These are phyloP conservation scores for Alectoria sarmentosa DNA, from an alignment of 495 filamentous ascomycete genomes.

Conservation along the genomic window DNA sequence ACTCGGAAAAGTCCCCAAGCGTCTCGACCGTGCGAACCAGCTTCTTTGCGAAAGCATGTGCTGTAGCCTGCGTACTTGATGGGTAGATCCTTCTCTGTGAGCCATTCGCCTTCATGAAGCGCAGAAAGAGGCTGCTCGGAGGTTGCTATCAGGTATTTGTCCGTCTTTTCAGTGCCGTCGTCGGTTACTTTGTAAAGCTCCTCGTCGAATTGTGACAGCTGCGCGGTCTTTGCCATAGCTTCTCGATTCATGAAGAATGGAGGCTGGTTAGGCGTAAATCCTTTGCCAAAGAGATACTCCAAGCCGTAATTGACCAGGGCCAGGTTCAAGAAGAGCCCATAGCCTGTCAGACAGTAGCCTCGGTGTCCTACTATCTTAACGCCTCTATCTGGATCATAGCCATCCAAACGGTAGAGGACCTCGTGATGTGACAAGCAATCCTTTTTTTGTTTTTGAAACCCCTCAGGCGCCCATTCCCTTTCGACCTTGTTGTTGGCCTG, in stretches of 20 bases:
- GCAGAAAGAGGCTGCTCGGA: slow-evolving; percentile 93
- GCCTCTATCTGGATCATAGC: slow-evolving; percentile 89
- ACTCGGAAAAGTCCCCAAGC: slow-evolving; percentile 98
- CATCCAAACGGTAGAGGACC: slow-evolving; percentile 77
- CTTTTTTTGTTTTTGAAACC: slow-evolving; percentile 59
- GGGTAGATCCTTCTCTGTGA: slow-evolving; percentile 75
- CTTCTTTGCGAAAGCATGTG: slow-evolving; percentile 93
- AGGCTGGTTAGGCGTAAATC: slow-evolving; percentile 84
- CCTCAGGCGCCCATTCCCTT: slow-evolving; percentile 72
- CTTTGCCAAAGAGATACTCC: slow-evolving; percentile 68
- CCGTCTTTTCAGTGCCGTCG: slow-evolving; percentile 67
- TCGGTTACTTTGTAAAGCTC: slow-evolving; percentile 95
- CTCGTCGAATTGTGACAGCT: slow-evolving; percentile 95
- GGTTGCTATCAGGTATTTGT: slow-evolving; percentile 97
- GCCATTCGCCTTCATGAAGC: slow-evolving; percentile 89
- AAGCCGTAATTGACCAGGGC: slow-evolving; percentile 91
- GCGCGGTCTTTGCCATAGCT: slow-evolving; percentile 98
- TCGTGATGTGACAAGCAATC: slow-evolving; percentile 87
- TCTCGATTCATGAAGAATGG: slow-evolving; percentile 95
- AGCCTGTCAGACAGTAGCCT: slow-evolving; percentile 84
- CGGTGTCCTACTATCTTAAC: slow-evolving; percentile 94
- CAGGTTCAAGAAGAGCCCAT: slow-evolving; percentile 89
- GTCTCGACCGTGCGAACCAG: slow-evolving; percentile 85
- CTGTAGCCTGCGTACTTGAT: slow-evolving; percentile 92
- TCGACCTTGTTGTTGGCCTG: slow-evolving; percentile 75